Conservation (phyloP, 1,139 yeast genomes). For the Kurtzmaniella quercitrusa region DNA sequence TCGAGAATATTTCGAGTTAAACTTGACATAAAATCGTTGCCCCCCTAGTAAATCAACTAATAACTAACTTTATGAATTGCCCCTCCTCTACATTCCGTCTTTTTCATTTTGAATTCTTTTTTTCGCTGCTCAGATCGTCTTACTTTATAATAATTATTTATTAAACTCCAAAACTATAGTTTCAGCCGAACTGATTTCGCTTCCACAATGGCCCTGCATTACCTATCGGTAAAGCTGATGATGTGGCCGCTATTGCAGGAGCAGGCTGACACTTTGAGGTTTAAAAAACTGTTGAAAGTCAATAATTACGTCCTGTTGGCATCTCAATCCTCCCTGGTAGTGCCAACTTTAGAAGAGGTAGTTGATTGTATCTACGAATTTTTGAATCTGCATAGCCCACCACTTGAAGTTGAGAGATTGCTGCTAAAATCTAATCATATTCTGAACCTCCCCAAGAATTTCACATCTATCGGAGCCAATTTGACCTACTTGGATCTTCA, state of each 20-base stretch:
- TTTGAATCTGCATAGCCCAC: slow-evolving; percentile 24
- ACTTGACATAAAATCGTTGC: too few relatives aligned
- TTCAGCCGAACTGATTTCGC: not conserved
- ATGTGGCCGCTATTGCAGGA: slow-evolving; percentile 19
- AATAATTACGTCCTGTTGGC: slow-evolving; percentile 10
- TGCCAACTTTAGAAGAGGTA: slow-evolving; percentile 16
- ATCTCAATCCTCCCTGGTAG: not conserved
- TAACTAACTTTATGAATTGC: not conserved
- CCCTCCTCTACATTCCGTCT: not conserved
- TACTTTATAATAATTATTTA: not conserved
- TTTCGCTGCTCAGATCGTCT: not conserved
- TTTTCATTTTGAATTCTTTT: not conserved
- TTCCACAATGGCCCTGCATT: slow-evolving; percentile 12
- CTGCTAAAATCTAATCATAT: slow-evolving; percentile 52
- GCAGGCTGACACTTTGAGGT: slow-evolving; percentile 22
- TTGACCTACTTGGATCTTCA: slow-evolving; percentile 66
- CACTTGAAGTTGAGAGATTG: slow-evolving; percentile 46
- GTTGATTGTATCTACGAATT: slow-evolving; percentile 25
- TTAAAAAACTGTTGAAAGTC: slow-evolving; percentile 21
- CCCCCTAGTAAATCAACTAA: too few relatives aligned
- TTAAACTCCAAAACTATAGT: not conserved
- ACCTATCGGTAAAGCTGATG: slow-evolving; percentile 11
- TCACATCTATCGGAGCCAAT: slow-evolving; percentile 38
- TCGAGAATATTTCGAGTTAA: too few relatives aligned
- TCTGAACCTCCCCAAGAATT: slow-evolving; percentile 44